Conservation (phyloP, 352 stramenopile genomes). For the Globisporangium middletonii region DNA sequence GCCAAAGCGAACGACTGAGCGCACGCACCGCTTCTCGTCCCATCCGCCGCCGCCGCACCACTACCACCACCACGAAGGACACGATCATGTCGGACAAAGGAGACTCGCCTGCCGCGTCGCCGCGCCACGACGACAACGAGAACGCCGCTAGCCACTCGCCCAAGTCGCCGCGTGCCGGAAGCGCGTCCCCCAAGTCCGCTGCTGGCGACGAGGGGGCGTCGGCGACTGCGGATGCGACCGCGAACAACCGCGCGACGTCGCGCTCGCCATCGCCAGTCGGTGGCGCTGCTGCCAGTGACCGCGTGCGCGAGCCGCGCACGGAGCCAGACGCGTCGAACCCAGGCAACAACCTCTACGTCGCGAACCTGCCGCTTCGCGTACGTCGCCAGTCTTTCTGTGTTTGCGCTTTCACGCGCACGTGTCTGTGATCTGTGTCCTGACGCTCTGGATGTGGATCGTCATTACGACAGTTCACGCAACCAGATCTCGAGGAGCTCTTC, state of each 20-base stretch:
- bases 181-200: conserved; percentile 4
- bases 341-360: conserved; percentile 81
- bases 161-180: conserved; percentile 6
- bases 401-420: neutral
- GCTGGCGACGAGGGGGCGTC: neutral
- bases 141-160: conserved; percentile 15
- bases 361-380: conserved; percentile 55
- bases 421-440: too few relatives aligned
- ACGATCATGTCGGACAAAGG: conserved; percentile 23
- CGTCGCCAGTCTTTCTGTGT: conserved; percentile 6
- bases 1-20: neutral
- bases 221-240: neutral
- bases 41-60: neutral
- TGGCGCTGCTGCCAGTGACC: neutral
- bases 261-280: conserved; percentile 26
- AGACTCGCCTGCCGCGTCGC: conserved; percentile 18
- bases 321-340: conserved; percentile 32
- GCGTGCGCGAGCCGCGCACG: neutral
- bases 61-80: neutral
- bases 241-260: conserved; percentile 20
- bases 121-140: conserved; percentile 14
- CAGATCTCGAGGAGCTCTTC: conserved; percentile 68
- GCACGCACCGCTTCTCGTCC: too few relatives aligned
- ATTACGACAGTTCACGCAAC: conserved; percentile 25
- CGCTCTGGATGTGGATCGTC: too few relatives aligned